Percentiles rank a stretch among this genome's conserved stretches.
Evolutionary conservation across 805 yeast species (phyloP).

Genomic region (Ogataea zsoltii): DNA sequence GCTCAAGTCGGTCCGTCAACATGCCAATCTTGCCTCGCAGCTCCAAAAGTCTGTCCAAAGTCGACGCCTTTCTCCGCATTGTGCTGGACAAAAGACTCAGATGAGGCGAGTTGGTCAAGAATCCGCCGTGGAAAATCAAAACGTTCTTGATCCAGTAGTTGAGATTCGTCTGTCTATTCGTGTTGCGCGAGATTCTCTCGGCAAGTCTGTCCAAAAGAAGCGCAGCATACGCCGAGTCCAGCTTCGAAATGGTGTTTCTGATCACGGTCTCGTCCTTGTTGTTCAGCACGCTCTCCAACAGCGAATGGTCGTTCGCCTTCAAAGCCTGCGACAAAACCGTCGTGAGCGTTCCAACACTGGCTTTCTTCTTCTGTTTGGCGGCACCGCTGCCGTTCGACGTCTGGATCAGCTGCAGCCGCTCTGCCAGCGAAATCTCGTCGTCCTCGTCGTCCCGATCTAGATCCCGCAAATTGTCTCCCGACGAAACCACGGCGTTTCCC

Average conservation of each 20-base stretch:
- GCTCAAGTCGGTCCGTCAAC: conserved; percentile 44
- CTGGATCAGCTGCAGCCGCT: conserved; percentile 43
- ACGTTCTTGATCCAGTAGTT: conserved; percentile 60
- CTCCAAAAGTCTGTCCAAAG: conserved; percentile 51
- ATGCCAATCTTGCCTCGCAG: conserved; percentile 50
- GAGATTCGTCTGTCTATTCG: conserved; percentile 48
- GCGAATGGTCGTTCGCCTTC: conserved; percentile 79
- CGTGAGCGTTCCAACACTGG: conserved; percentile 75
- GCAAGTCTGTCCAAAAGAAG: conserved; percentile 51
- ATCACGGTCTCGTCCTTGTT: conserved; percentile 52
- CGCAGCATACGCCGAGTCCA: conserved; percentile 51
- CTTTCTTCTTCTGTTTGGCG: conserved; percentile 44
- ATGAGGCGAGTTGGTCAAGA: conserved; percentile 47
- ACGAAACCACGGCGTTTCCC: conserved; percentile 57
- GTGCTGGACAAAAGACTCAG: conserved; percentile 48
- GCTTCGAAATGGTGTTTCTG: conserved; percentile 48
- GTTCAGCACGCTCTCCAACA: conserved; percentile 78
- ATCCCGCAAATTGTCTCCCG: conserved; percentile 64
- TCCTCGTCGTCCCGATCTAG: conserved; percentile 42
- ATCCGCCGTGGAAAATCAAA: conserved; percentile 54
- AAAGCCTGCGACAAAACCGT: conserved; percentile 87
- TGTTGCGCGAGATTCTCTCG: conserved; percentile 53
- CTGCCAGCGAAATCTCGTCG: conserved; percentile 47
- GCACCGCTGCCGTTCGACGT: conserved; percentile 14
- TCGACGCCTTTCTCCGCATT: conserved; percentile 47